phyloP scores from a whole-genome alignment of 768 basidiomycete species.

The Tephrocybe sp. region DNA sequence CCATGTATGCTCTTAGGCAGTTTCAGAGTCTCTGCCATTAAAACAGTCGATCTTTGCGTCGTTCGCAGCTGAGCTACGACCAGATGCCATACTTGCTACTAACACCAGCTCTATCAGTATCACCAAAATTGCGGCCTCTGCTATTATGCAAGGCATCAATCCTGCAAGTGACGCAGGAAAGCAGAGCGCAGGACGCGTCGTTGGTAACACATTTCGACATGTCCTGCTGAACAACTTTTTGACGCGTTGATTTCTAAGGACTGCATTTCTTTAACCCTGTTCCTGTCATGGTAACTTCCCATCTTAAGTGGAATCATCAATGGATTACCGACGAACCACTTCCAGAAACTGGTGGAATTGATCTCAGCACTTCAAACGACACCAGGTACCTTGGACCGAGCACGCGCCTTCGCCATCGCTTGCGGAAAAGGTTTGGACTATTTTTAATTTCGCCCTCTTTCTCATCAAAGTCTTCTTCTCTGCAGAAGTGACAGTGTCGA shows the following conservation, averaged over 20 bases:
- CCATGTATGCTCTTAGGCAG: constrained; percentile 51
- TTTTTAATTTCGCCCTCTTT: background rate
- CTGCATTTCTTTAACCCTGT: constrained; percentile 97
- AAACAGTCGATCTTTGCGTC: constrained; percentile 77
- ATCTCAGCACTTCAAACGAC: constrained; percentile 93
- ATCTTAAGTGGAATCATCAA: background rate
- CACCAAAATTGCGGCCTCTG: constrained; percentile 87
- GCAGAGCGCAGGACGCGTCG: constrained; percentile 68
- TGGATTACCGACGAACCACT: background rate
- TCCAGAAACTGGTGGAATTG: constrained; percentile 89
- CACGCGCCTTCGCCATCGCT: constrained; percentile 78
- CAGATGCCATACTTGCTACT: constrained; percentile 79
- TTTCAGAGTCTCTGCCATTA: constrained; percentile 76
- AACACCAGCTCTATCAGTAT: constrained; percentile 96
- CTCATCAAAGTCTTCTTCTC: background rate
- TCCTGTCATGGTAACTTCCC: constrained; percentile 78
- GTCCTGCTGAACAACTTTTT: background rate
- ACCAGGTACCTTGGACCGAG: constrained; percentile 66
- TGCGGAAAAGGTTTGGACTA: constrained; percentile 77
- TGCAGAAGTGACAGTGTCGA: constrained; percentile 85
- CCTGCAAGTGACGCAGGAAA: constrained; percentile 64
- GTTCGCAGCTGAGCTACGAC: constrained; percentile 64
- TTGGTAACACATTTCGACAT: constrained; percentile 48
- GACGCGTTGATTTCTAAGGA: constrained; percentile 36
- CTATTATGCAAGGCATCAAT: constrained; percentile 54